These are phyloP conservation scores for Nemania sp. DNA, from an alignment of 2,329 filamentous ascomycete species.

Conservation along the genomic window DNA sequence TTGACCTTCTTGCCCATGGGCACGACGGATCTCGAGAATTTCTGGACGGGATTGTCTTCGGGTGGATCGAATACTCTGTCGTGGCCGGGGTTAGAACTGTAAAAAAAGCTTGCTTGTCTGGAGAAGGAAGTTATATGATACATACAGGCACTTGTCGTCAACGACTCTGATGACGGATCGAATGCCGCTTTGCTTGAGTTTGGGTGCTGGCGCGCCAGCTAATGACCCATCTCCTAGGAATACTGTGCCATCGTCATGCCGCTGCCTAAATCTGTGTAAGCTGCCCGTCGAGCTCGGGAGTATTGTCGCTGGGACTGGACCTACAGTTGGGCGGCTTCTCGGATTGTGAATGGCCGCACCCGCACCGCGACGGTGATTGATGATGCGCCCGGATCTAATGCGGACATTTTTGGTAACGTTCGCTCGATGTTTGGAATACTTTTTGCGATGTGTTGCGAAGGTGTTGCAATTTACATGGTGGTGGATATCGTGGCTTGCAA, in stretches of 20 bases:
- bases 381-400: constrained; percentile 52
- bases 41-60: constrained; percentile 89
- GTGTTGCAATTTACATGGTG: too few species aligned
- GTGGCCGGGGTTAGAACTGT: background rate
- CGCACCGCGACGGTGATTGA: constrained; percentile 67
- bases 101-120: background rate
- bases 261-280: constrained; percentile 50
- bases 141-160: constrained; percentile 93
- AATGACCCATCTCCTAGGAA: constrained; percentile 98
- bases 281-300: background rate
- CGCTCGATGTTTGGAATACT: too few species aligned
- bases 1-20: constrained; percentile 89
- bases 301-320: constrained; percentile 30
- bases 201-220: constrained; percentile 82
- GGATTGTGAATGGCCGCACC: constrained; percentile 76
- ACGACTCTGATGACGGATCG: constrained; percentile 93
- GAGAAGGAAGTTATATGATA: constrained; percentile 44
- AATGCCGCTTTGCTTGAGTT: constrained; percentile 82
- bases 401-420: too few species aligned
- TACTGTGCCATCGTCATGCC: constrained; percentile 79
- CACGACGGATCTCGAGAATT: constrained; percentile 80
- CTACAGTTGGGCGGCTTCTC: constrained; percentile 90
- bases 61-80: constrained; percentile 92
- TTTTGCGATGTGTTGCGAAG: too few species aligned
- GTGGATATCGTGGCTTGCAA: constrained; percentile 7